A percentile compares a stretch with the other conserved stretches of the same genome.
These are phyloP conservation scores for Lachnellula occidentalis DNA, from an alignment of 2,329 filamentous ascomycete species.

Conservation along the genomic window DNA sequence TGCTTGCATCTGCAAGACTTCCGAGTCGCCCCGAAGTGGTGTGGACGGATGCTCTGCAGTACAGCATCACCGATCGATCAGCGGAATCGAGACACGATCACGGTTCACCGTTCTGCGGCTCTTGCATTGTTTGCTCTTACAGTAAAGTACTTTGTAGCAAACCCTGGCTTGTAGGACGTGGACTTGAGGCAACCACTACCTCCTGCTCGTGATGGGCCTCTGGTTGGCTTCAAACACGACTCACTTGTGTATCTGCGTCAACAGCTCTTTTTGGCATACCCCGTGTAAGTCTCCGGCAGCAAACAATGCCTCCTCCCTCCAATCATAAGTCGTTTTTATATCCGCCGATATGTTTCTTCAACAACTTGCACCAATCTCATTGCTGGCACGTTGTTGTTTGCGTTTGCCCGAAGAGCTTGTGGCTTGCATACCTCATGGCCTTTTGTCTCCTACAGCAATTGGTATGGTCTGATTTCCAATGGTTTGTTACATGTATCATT, in stretches of 20 bases:
- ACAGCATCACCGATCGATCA: too few relatives aligned
- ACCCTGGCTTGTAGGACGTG: neutral
- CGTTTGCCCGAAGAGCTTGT: neutral
- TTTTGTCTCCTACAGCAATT: neutral
- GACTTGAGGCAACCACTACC: neutral
- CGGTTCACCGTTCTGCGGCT: neutral
- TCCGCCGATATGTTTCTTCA: neutral
- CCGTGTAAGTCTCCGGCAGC: slow-evolving; percentile 2
- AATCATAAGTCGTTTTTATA: neutral
- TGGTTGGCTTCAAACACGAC: neutral
- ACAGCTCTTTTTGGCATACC: neutral
- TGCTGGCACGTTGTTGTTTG: neutral
- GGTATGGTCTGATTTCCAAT: neutral
- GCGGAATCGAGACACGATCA: neutral
- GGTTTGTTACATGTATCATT: neutral
- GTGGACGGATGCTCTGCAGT: neutral
- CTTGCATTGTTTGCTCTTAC: neutral
- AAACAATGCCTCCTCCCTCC: slow-evolving; percentile 3
- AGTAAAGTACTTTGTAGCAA: neutral
- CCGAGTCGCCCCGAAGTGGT: neutral
- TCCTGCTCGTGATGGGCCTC: slow-evolving; percentile 1
- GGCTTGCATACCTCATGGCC: neutral
- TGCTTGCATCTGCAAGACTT: neutral
- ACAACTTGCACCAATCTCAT: neutral
- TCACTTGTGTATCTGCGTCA: neutral